These are phyloP conservation scores for Xylaria sp. DNA, from an alignment of 2,329 filamentous ascomycete species.

Conservation along the genomic window DNA sequence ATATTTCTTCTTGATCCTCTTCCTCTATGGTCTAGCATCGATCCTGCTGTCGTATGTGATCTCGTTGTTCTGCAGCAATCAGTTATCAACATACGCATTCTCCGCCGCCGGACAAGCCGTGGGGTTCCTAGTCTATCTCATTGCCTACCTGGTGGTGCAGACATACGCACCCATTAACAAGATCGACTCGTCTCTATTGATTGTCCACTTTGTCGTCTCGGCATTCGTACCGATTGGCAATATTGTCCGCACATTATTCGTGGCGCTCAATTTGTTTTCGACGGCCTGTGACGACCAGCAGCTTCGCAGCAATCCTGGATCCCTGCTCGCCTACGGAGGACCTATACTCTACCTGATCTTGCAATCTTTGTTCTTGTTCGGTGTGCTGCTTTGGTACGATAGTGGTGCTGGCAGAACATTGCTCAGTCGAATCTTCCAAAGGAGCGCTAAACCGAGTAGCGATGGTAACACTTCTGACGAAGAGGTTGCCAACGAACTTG, in stretches of 20 bases:
- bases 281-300: conserved; percentile 74
- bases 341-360: conserved; percentile 85
- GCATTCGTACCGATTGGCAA: conserved; percentile 81
- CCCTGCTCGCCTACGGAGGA: conserved; percentile 80
- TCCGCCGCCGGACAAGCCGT: conserved; percentile 80
- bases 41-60: conserved; percentile 82
- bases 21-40: conserved; percentile 82
- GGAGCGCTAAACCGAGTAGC: conserved; percentile 44
- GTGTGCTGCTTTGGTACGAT: conserved; percentile 81
- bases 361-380: conserved; percentile 77
- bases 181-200: conserved; percentile 73
- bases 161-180: conserved; percentile 78
- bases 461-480: conserved; percentile 58
- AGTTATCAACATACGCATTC: conserved; percentile 86
- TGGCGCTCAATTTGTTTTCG: conserved; percentile 86
- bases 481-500: conserved; percentile 73
- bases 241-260: conserved; percentile 77
- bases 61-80: conserved; percentile 81
- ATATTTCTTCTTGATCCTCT: conserved; percentile 84
- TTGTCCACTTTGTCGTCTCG: conserved; percentile 81
- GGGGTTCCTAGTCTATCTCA: conserved; percentile 76
- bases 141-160: conserved; percentile 76
- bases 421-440: conserved; percentile 52
- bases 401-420: conserved; percentile 72
- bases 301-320: conserved; percentile 75